These are phyloP conservation scores for Hypoxylon fragiforme DNA, from an alignment of 495 filamentous ascomycete genomes.

Conservation along the genomic window DNA sequence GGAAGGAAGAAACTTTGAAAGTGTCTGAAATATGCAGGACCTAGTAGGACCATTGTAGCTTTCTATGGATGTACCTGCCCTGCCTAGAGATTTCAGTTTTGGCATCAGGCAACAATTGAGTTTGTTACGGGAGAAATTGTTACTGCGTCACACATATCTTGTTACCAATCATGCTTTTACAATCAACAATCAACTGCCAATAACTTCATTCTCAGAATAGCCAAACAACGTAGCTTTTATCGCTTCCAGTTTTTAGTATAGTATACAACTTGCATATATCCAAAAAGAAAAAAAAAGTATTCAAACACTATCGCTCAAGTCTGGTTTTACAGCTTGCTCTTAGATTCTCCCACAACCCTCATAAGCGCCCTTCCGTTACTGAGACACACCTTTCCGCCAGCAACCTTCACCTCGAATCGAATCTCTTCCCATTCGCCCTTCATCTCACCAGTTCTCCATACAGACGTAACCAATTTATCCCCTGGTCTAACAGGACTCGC, in stretches of 20 bases:
- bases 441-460: conserved; percentile 65
- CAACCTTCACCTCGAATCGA: conserved; percentile 71
- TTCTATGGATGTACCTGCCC: no score
- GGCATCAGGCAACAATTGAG: conserved; percentile 20
- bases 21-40: no score
- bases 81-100: no score
- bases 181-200: no score
- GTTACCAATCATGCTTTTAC: background rate
- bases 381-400: conserved; percentile 74
- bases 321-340: conserved; percentile 64
- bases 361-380: conserved; percentile 83
- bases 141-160: conserved; percentile 14
- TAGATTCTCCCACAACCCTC: conserved; percentile 58
- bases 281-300: background rate
- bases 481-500: conserved; percentile 80
- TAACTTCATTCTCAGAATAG: background rate
- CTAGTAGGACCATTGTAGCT: no score
- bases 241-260: no score
- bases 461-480: conserved; percentile 67
- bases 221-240: background rate
- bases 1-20: no score
- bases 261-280: no score
- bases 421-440: conserved; percentile 80
- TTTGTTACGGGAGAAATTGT: conserved; percentile 18
- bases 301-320: conserved; percentile 3